Evolutionary conservation across 805 yeast species (phyloP).

Genomic region (Dipodascopsis tothii): DNA sequence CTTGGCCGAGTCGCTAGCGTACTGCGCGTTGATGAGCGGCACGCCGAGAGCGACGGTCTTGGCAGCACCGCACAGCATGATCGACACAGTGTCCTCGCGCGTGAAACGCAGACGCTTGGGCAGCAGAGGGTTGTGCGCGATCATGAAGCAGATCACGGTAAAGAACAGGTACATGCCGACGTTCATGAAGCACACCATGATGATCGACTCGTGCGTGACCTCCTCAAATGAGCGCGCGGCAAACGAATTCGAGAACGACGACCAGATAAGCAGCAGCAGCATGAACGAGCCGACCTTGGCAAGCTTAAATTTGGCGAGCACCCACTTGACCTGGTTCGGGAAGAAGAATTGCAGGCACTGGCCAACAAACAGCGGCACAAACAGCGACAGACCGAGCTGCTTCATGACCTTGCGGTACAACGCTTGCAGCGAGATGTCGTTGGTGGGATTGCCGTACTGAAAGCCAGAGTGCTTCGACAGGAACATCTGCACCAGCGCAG

Average conservation of each 20-base stretch:
- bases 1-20: slow-evolving; percentile 49
- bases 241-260: slow-evolving; percentile 46
- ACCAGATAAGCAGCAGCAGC: slow-evolving; percentile 66
- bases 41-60: slow-evolving; percentile 91
- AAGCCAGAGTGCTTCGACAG: slow-evolving; percentile 47
- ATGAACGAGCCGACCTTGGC: slow-evolving; percentile 72
- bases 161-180: slow-evolving; percentile 71
- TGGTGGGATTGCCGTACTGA: slow-evolving; percentile 74
- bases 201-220: slow-evolving; percentile 59
- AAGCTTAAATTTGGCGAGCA: slow-evolving; percentile 48
- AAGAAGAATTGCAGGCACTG: slow-evolving; percentile 67
- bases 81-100: slow-evolving; percentile 64
- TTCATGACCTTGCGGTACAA: slow-evolving; percentile 75
- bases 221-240: slow-evolving; percentile 69
- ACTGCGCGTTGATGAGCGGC: slow-evolving; percentile 70
- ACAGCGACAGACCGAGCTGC: slow-evolving; percentile 76
- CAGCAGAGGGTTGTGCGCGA: slow-evolving; percentile 56
- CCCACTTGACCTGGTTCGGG: slow-evolving; percentile 59
- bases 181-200: slow-evolving; percentile 76
- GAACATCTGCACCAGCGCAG: slow-evolving; percentile 73
- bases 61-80: slow-evolving; percentile 86
- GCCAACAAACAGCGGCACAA: slow-evolving; percentile 82
- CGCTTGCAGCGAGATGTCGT: slow-evolving; percentile 33
- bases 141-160: slow-evolving; percentile 52
- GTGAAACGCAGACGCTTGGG: slow-evolving; percentile 52